phyloP scores from a whole-genome alignment of 1,139 yeast species.

The Pneumocystis canis region DNA sequence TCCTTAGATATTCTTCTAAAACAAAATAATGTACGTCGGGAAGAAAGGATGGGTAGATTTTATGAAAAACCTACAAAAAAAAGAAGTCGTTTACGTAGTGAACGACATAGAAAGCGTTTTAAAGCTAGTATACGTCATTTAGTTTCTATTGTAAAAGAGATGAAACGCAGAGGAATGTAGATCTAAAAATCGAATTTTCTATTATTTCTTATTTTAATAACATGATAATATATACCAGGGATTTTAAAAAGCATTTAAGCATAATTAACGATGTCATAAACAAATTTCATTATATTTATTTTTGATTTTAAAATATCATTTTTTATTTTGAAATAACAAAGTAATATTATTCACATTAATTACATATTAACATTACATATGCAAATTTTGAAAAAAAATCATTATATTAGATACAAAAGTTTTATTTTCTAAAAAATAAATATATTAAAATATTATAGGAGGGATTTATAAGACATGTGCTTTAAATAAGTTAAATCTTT shows the following conservation, averaged over 20 bases:
- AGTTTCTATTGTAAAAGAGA: constrained; percentile 11
- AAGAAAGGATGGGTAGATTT: constrained; percentile 7
- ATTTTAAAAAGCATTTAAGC: background rate
- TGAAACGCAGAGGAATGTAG: constrained; percentile 4
- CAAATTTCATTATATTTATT: background rate
- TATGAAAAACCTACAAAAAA: constrained; percentile 12
- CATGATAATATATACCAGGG: background rate
- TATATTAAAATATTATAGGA: too few relatives aligned
- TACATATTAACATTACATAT: too few relatives aligned
- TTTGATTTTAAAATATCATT: background rate
- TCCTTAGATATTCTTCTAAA: constrained; percentile 14
- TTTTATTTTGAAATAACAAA: background rate
- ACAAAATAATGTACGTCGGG: constrained; percentile 8
- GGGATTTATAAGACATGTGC: too few relatives aligned
- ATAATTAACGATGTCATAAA: background rate
- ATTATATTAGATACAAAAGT: too few relatives aligned
- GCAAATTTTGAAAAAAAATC: too few relatives aligned
- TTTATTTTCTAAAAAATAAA: too few relatives aligned
- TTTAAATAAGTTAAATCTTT: too few relatives aligned
- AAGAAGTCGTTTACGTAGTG: constrained; percentile 9
- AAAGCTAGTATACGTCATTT: constrained; percentile 7
- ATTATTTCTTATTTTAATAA: background rate
- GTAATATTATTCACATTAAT: too few relatives aligned
- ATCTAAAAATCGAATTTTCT: background rate
- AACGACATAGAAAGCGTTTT: constrained; percentile 12